Conservation (phyloP, 225 moss, liverwort and hornwort genomes). For the Bryoerythrophyllum caledonicum region DNA sequence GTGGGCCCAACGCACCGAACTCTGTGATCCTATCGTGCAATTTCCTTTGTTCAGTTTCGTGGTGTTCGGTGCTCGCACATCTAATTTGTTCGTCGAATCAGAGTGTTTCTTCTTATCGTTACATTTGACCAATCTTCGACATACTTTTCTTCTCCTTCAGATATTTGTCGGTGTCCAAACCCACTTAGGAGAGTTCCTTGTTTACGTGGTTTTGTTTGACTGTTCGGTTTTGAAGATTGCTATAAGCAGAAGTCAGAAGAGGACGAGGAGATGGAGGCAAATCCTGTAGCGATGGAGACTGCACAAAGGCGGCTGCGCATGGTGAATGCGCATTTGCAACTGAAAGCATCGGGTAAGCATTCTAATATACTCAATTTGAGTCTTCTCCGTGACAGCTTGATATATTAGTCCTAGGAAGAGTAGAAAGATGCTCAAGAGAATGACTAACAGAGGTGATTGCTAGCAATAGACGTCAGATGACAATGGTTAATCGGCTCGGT, state of each 20-base stretch:
- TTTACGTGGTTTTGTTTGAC: slow-evolving; percentile 18
- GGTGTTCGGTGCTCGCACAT: not conserved
- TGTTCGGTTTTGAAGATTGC: slow-evolving; percentile 15
- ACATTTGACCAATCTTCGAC: not conserved
- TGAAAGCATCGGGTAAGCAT: slow-evolving; percentile 35
- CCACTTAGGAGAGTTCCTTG: not conserved
- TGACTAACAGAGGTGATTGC: slow-evolving; percentile 4
- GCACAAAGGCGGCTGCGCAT: slow-evolving; percentile 44
- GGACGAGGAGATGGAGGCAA: slow-evolving; percentile 33
- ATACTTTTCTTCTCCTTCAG: not conserved
- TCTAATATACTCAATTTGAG: not conserved
- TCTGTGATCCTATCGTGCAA: slow-evolving; percentile 1
- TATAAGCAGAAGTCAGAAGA: slow-evolving; percentile 3
- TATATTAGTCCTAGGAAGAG: not conserved
- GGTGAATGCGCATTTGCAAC: slow-evolving; percentile 51
- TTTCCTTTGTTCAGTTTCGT: not conserved
- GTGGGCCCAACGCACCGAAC: slow-evolving; percentile 16
- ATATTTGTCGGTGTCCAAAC: not conserved
- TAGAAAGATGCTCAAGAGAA: not conserved
- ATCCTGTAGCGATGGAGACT: slow-evolving; percentile 37
- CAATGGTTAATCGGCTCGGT: not conserved
- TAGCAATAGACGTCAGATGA: not conserved
- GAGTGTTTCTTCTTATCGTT: not conserved
- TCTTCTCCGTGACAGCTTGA: not conserved
- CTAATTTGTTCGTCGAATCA: not conserved